These are phyloP conservation scores for Allium cepa DNA, from an alignment of 106 monocot species.

Conservation along the genomic window DNA sequence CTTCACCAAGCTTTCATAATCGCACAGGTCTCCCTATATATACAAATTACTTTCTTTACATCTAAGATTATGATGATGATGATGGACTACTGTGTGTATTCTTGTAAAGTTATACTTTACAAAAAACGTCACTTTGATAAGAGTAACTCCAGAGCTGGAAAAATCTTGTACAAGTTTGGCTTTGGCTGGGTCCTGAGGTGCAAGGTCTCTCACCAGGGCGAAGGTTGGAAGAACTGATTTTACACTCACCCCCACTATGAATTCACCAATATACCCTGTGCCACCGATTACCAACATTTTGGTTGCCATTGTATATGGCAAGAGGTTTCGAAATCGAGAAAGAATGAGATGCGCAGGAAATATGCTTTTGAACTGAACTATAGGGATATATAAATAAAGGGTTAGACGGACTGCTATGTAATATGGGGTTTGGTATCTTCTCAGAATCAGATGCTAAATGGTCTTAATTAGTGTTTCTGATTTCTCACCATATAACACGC, in stretches of 20 bases:
- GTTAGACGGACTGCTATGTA: no score
- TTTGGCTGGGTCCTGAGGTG: conserved; percentile 36
- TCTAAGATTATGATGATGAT: no score
- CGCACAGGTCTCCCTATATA: conserved; percentile 35
- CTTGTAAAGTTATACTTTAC: no score
- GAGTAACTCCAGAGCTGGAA: conserved; percentile 31
- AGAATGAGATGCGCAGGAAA: not conserved
- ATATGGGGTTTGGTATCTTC: no score
- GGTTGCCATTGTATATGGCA: not conserved
- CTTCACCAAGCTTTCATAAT: conserved; percentile 39
- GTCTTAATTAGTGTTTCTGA: no score
- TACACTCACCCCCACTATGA: conserved; percentile 29
- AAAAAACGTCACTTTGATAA: no score
- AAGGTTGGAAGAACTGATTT: conserved; percentile 31
- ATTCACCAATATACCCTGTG: conserved; percentile 49
- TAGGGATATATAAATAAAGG: no score
- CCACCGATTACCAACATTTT: conserved; percentile 50
- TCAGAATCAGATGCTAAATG: no score
- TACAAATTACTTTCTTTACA: no score
- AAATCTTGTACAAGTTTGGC: conserved; percentile 26
- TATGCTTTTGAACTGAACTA: no score
- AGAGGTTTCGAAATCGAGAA: not conserved
- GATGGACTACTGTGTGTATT: no score
- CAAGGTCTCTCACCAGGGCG: conserved; percentile 34
- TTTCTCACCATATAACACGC: no score